A percentile compares a stretch with the other conserved stretches of the same genome.
Evolutionary conservation across 306 rosid genomes (phyloP).

Genomic region (Geum urbanum): DNA sequence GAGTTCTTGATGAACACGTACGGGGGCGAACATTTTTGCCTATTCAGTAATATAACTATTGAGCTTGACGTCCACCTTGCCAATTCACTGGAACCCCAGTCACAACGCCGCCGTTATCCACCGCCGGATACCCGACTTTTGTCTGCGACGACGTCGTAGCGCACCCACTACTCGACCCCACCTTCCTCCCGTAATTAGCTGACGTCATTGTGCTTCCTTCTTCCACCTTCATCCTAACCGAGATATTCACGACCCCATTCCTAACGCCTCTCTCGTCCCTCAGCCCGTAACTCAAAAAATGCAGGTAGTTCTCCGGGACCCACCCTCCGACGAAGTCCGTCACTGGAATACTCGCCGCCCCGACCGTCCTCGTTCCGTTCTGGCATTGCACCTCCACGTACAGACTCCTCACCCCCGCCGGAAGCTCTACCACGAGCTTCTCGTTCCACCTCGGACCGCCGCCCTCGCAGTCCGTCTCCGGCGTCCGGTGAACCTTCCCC

Average conservation of each 20-base stretch:
- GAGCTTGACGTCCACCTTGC: not conserved
- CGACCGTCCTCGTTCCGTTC: slow-evolving; percentile 35
- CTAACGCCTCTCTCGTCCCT: slow-evolving; percentile 48
- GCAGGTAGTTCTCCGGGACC: slow-evolving; percentile 47
- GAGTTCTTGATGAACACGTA: not conserved
- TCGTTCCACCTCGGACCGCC: slow-evolving; percentile 61
- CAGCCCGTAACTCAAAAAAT: slow-evolving; percentile 66
- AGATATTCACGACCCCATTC: slow-evolving; percentile 66
- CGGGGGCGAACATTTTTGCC: not conserved
- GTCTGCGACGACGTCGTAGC: slow-evolving; percentile 2
- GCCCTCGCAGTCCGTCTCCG: slow-evolving; percentile 36
- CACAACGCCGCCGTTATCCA: slow-evolving; percentile 22
- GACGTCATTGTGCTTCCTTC: not conserved
- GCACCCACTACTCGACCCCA: not conserved
- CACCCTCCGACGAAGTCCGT: slow-evolving; percentile 49
- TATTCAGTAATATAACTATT: not conserved
- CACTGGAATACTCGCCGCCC: slow-evolving; percentile 45
- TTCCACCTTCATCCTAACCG: slow-evolving; percentile 39
- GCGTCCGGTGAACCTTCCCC: not conserved
- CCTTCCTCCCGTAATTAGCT: not conserved
- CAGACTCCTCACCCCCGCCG: slow-evolving; percentile 33
- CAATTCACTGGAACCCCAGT: slow-evolving; percentile 51
- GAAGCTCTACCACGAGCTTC: slow-evolving; percentile 44
- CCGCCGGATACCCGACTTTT: slow-evolving; percentile 10
- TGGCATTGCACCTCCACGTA: slow-evolving; percentile 43